Base-by-base conservation (phyloP, 179 eudicot species). In the Actinidia arguta region DNA sequence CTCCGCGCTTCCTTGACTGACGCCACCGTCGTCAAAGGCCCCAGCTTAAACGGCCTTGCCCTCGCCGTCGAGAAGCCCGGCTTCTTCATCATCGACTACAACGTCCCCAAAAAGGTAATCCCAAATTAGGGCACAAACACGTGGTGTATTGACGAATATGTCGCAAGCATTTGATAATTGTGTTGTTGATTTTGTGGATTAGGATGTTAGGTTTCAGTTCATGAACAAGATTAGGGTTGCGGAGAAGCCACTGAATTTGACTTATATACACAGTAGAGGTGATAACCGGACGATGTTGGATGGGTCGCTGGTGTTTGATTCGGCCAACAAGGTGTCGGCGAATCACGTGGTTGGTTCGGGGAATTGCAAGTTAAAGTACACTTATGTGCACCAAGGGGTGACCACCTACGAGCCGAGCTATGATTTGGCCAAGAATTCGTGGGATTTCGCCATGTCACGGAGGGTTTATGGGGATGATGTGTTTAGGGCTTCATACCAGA, bases 161-260 rank as follows among this genome's bases (percentile, higher is more conserved):
- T 52, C 12, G 52, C 18, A 17, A 22, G 13, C 12, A 5, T 25
- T 73, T 71, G 42, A 18, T 14, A 44, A 18, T 61, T 17, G 48
- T 48, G 10, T 22, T 59, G 52, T 13, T 44, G 12, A 17, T 83
- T 73, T 9, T 55, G 47, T 58, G 77, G 31, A 69, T 75, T 62
- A 94, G 96, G 98, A 93, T 84, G 80, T 94, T 82, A 88, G 89
- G 83, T 94, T 94, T 83, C 93, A 91, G 85, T 94, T 93, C 73
- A 93, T 90, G 94, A 91, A 90, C 86, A 81, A 90, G 22, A 73
- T 90, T 74, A 93, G 82, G 86, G 87, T 94, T 80, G 78, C 86
- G 13, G 96, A 89, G 82, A 93, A 89, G 71, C 90, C 92, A 27
- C 83, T 94, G 88, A 91, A 91, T 71, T 66, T 94, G 88, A 93